Base-by-base conservation (phyloP, 345 rosid genomes). In the Xanthoceras sorbifolium region DNA sequence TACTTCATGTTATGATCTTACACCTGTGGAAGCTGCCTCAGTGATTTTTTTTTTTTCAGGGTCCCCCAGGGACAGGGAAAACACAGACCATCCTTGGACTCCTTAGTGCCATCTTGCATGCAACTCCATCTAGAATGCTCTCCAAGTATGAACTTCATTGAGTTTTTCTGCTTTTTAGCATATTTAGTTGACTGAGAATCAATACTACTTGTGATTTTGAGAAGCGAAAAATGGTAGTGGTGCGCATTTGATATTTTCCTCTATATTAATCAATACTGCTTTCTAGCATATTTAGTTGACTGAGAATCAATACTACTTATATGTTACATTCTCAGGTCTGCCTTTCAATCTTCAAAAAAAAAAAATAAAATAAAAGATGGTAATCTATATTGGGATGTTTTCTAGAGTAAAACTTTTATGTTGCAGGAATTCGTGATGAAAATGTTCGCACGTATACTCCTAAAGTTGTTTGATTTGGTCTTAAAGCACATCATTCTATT, bases 1-100 rank as follows among this genome's bases (percentile, higher is more conserved):
- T 63, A 18, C 12, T 28, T 42, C 62, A 5, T 60, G 4, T 52
- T 50, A 34, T 52, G 40, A 12, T 14, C 63, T 67, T 40, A 71
- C n/a, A 74, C 32, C 20, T 68, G 26, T 73, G 38, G 62, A 79
- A 40, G 52, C 28, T 82, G 69, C 78, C 75, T 46, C 28, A 69
- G 25, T 70, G n/a, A 66, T 80, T 40, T 32, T 82, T n/a, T n/a
- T n/a, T n/a, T 79, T 71, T 84, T 59, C 81, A 95, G 99, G 99
- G 99, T 12, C 99, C 99, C 46, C 99, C 99, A 71, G 99, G 99
- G 79, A 96, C 98, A 9, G 99, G 99, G 75, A 96, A 96, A 83
- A 96, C 98, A 64, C 97, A 96, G 87, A 93, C 99, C 42, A 93
- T 96, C 83, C 94, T 96, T 78, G 92, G 97, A 23, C 89, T 96